phyloP scores from a whole-genome alignment of 1,284 basidiomycete genomes.

The Cutaneotrichosporon cutaneum region DNA sequence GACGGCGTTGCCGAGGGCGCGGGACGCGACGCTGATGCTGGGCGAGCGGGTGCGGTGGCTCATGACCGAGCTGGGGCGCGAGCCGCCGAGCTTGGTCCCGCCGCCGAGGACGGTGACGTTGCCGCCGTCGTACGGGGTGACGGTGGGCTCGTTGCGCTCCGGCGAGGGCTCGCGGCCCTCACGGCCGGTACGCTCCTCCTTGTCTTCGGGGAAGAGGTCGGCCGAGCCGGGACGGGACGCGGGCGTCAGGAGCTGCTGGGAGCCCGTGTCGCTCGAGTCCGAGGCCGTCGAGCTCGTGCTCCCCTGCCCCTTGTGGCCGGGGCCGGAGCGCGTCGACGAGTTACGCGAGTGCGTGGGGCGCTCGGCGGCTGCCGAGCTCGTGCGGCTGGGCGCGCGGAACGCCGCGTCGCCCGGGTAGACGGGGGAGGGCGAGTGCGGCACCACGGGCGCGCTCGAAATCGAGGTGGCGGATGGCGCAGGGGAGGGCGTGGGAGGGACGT shows the following conservation, averaged over 20 bases:
- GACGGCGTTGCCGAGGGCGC: slow-evolving; percentile 41
- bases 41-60: slow-evolving; percentile 45
- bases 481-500: slow-evolving; percentile 45
- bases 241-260: slow-evolving; percentile 44
- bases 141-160: slow-evolving; percentile 35
- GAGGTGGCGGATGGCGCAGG: slow-evolving; percentile 14
- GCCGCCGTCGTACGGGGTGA: slow-evolving; percentile 54
- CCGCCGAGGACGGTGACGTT: slow-evolving; percentile 55
- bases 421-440: slow-evolving; percentile 22
- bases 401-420: slow-evolving; percentile 18
- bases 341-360: slow-evolving; percentile 11
- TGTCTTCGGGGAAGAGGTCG: slow-evolving; percentile 34
- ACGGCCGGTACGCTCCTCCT: slow-evolving; percentile 20
- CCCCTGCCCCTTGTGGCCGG: slow-evolving; percentile 23
- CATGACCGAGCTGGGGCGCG: slow-evolving; percentile 36
- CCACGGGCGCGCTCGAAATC: slow-evolving; percentile 1
- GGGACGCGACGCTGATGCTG: slow-evolving; percentile 44
- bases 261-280: slow-evolving; percentile 37
- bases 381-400: not conserved
- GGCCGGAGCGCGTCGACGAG: slow-evolving; percentile 6
- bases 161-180: slow-evolving; percentile 30
- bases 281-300: slow-evolving; percentile 36
- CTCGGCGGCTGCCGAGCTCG: not conserved
- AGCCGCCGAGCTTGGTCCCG: slow-evolving; percentile 53
- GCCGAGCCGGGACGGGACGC: slow-evolving; percentile 42